A percentile compares a stretch with the other conserved stretches of the same genome.
Conservation (phyloP, 805 yeast species). For the Wickerhamiella allomyrinae region DNA sequence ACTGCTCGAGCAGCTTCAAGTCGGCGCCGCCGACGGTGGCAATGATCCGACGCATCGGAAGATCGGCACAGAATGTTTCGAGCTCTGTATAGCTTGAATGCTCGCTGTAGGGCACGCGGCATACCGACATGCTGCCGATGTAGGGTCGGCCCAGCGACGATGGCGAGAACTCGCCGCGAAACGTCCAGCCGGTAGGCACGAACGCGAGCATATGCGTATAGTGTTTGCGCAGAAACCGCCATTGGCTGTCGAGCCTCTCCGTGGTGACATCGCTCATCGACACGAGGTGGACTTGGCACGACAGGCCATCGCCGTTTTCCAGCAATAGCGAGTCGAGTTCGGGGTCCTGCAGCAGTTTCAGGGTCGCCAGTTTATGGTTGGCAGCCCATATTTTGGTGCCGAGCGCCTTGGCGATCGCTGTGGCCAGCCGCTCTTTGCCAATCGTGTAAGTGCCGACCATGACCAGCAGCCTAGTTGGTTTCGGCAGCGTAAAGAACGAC, state of each 20-base stretch:
- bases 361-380: constrained; percentile 33
- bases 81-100: constrained; percentile 84
- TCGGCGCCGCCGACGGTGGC: constrained; percentile 52
- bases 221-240: constrained; percentile 31
- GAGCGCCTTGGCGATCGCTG: constrained; percentile 28
- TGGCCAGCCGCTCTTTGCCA: constrained; percentile 81
- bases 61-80: constrained; percentile 41
- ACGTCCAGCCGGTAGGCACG: constrained; percentile 88
- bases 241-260: constrained; percentile 33
- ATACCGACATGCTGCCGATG: constrained; percentile 31
- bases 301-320: constrained; percentile 29
- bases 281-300: constrained; percentile 55
- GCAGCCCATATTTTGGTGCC: constrained; percentile 30
- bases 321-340: constrained; percentile 29
- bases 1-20: constrained; percentile 10
- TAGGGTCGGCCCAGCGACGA: constrained; percentile 7
- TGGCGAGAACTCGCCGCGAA: neutral
- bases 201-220: constrained; percentile 57
- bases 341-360: constrained; percentile 32
- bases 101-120: constrained; percentile 77
- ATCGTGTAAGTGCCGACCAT: constrained; percentile 81
- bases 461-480: constrained; percentile 30
- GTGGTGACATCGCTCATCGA: constrained; percentile 43
- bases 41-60: constrained; percentile 40
- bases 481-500: constrained; percentile 13